Conservation (phyloP, 179 eudicot species). For the Corrigiola litoralis region DNA sequence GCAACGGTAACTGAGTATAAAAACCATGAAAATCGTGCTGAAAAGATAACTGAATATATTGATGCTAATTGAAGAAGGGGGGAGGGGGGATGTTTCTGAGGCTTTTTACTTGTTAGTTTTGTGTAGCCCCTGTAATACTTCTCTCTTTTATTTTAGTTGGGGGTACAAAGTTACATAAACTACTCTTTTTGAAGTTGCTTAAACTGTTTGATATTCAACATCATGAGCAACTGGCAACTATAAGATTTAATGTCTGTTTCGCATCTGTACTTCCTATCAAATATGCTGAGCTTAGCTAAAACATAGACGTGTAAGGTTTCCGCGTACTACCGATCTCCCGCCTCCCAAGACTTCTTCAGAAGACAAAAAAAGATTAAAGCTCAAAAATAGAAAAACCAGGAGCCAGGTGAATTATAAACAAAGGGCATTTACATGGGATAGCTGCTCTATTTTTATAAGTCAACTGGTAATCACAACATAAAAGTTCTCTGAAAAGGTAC, state of each 20-base stretch:
- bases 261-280: background rate
- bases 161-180: background rate
- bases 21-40: no score
- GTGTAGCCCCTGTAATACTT: background rate
- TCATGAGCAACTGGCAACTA: background rate
- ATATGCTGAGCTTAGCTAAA: no score
- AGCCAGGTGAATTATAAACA: background rate
- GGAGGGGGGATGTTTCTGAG: background rate
- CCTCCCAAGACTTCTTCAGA: no score
- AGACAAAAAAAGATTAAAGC: no score
- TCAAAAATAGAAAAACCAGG: no score
- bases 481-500: background rate
- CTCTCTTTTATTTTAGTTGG: background rate
- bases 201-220: background rate
- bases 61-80: no score
- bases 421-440: background rate
- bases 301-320: no score
- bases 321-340: no score
- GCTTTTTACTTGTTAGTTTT: background rate
- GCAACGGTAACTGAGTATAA: no score
- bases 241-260: no score
- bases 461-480: background rate
- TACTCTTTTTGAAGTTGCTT: background rate
- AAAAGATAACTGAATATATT: no score
- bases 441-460: background rate